Percentiles rank a stretch among this genome's conserved stretches.
These are phyloP conservation scores for Parietichytrium sp. DNA, from an alignment of 108 stramenopile species.

Conservation along the genomic window DNA sequence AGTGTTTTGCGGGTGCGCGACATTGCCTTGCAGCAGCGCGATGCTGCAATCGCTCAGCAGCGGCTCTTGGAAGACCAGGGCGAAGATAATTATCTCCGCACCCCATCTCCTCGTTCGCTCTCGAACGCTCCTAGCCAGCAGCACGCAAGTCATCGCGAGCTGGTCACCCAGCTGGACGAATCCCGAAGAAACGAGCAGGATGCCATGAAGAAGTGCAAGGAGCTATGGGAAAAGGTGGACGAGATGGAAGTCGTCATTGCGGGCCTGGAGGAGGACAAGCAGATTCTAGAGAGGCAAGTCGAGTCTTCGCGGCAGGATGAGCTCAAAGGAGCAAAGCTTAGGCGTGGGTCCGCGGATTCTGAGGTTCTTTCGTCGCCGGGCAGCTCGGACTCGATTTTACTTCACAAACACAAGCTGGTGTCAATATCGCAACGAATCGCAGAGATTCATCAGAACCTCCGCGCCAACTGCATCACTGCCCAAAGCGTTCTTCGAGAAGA, in stretches of 20 bases:
- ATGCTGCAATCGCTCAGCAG: neutral
- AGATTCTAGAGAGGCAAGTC: constrained; percentile 6
- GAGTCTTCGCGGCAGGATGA: too few relatives aligned
- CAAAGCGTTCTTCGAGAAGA: neutral
- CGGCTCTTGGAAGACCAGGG: neutral
- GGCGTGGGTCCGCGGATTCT: too few relatives aligned
- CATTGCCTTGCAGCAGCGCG: constrained; percentile 32
- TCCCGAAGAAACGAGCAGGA: too few relatives aligned
- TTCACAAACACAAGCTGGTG: constrained; percentile 2
- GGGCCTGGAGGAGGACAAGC: constrained; percentile 21
- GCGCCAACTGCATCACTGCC: neutral
- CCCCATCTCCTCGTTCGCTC: neutral
- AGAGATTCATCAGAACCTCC: neutral
- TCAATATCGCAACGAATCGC: neutral
- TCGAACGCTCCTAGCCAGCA: neutral
- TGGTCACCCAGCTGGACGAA: neutral
- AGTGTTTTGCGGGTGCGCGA: constrained; percentile 30
- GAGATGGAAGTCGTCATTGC: constrained; percentile 15
- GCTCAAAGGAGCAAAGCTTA: too few relatives aligned
- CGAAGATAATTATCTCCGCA: too few relatives aligned
- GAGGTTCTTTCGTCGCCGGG: neutral
- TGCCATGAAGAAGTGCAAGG: neutral
- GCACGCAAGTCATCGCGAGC: too few relatives aligned
- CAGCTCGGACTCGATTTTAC: neutral
- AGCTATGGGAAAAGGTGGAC: constrained; percentile 26